Evolutionary conservation across 768 basidiomycete species (phyloP).

Genomic region (Sistotremastrum suecicum): DNA sequence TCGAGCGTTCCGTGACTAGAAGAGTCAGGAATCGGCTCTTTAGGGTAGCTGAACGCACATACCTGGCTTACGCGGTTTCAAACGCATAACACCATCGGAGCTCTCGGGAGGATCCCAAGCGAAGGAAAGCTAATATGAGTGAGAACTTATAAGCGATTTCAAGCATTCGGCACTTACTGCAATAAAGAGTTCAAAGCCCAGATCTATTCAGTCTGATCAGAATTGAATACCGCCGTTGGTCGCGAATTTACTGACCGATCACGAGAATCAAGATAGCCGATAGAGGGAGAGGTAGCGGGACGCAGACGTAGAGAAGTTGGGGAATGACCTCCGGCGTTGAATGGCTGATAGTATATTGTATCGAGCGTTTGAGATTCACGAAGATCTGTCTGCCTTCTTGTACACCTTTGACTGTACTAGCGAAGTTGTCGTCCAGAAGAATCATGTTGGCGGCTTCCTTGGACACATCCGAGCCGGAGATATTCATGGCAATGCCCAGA

Average conservation of each 20-base stretch:
- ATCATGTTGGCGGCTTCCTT: conserved; percentile 71
- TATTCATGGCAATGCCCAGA: conserved; percentile 63
- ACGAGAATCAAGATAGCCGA: conserved; percentile 59
- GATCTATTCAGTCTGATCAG: conserved; percentile 26
- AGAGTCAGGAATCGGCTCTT: background rate
- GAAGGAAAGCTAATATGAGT: conserved; percentile 36
- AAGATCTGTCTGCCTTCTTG: conserved; percentile 58
- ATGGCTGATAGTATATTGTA: conserved; percentile 53
- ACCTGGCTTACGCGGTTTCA: conserved; percentile 55
- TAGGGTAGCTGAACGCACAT: background rate
- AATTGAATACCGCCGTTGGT: background rate
- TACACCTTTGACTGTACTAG: conserved; percentile 59
- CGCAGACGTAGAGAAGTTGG: conserved; percentile 54
- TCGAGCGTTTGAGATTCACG: conserved; percentile 56
- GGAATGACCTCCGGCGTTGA: conserved; percentile 59
- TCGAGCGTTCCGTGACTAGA: conserved; percentile 42
- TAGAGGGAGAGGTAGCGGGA: conserved; percentile 51
- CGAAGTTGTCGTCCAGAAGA: conserved; percentile 58
- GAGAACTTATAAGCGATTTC: background rate
- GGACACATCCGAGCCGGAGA: conserved; percentile 59
- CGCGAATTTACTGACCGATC: conserved; percentile 31
- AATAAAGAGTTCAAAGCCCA: conserved; percentile 55
- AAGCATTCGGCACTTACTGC: conserved; percentile 29
- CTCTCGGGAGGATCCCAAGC: conserved; percentile 64
- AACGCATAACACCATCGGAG: conserved; percentile 48